Base-by-base conservation (phyloP, 2,329 filamentous ascomycete genomes). In the Tolypocladium tropicale region DNA sequence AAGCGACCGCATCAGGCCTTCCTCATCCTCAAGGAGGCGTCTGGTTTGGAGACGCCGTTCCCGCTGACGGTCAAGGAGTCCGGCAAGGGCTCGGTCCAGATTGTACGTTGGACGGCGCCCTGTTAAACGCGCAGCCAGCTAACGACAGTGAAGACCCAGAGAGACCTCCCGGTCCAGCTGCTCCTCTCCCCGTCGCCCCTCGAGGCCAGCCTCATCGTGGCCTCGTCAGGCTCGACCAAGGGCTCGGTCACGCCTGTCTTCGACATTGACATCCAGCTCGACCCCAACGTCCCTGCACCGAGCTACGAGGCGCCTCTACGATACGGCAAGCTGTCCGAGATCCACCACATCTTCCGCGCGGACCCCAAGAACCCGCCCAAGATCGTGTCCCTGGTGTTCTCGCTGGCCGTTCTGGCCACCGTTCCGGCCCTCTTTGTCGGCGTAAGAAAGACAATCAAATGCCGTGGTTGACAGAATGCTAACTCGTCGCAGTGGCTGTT, bases 1-100 rank as follows among this genome's bases (percentile, higher is more conserved):
- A 93, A 91, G 78, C 84, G 89, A 62, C 90, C 94, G 64, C 94
- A 99, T 73, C 94, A 99, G 74, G 91, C 91, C 6, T 96, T 96
- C 76, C 79, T 99, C 55, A 79, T 94, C 18, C 74, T 99, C 57
- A 85, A 83, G 64, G 91, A 97, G 64, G 76, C 78, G 14, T 86
- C 85, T 12, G 90, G 89, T 37, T 78, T 99, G 51, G 92, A 97
- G 72, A 86, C 91, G 28, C 91, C 92, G 1, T 96, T 93, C 66
- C 84, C 91, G 1, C 79, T 99, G 64, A 85, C 76, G 12, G 76
- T 95, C 52, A 96, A 95, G 76, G 89, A 94, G 11, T 90, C 80
- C 65, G 94, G 94, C 62, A 96, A 96, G 75, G 90, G 83, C 25
- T 85, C 85, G 55, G 79, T 96, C 34, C 88, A 95, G 64, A 76